These are phyloP conservation scores for Pythium utonaiense DNA, from an alignment of 352 stramenopile species.

Conservation along the genomic window DNA sequence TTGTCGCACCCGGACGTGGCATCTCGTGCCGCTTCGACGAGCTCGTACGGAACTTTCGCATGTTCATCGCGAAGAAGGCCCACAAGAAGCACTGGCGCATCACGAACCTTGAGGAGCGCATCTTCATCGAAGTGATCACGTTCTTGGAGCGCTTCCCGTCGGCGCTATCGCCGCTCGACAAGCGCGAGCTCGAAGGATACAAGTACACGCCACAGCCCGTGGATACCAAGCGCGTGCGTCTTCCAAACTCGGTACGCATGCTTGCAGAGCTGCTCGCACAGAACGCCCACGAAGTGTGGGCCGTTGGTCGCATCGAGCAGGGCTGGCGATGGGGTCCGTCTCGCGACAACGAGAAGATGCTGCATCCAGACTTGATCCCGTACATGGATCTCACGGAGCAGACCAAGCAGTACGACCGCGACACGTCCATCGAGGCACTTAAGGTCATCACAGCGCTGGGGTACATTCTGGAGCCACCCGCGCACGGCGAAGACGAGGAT, in stretches of 20 bases:
- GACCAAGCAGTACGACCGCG: slow-evolving; percentile 78
- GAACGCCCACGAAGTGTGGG: slow-evolving; percentile 79
- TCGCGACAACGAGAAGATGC: slow-evolving; percentile 63
- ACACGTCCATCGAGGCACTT: slow-evolving; percentile 74
- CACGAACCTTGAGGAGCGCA: slow-evolving; percentile 60
- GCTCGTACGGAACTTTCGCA: slow-evolving; percentile 74
- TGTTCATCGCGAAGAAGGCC: slow-evolving; percentile 79
- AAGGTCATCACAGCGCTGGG: slow-evolving; percentile 76
- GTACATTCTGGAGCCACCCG: slow-evolving; percentile 62
- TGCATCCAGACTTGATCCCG: slow-evolving; percentile 67
- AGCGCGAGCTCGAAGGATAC: slow-evolving; percentile 76
- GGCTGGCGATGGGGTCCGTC: slow-evolving; percentile 60
- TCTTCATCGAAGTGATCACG: slow-evolving; percentile 68
- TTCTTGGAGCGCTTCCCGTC: slow-evolving; percentile 76
- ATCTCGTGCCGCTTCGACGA: slow-evolving; percentile 80
- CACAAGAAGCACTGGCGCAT: slow-evolving; percentile 54
- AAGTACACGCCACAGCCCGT: slow-evolving; percentile 72
- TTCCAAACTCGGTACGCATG: slow-evolving; percentile 60
- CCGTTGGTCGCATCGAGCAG: slow-evolving; percentile 64
- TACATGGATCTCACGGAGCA: slow-evolving; percentile 73
- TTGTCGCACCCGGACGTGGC: slow-evolving; percentile 51
- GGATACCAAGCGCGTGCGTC: slow-evolving; percentile 54
- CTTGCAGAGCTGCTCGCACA: slow-evolving; percentile 67
- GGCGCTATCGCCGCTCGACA: slow-evolving; percentile 59
- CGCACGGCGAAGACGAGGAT: slow-evolving; percentile 42